phyloP scores from a whole-genome alignment of 164 flowering plant species.

The Kalanchoe fedtschenkoi region DNA sequence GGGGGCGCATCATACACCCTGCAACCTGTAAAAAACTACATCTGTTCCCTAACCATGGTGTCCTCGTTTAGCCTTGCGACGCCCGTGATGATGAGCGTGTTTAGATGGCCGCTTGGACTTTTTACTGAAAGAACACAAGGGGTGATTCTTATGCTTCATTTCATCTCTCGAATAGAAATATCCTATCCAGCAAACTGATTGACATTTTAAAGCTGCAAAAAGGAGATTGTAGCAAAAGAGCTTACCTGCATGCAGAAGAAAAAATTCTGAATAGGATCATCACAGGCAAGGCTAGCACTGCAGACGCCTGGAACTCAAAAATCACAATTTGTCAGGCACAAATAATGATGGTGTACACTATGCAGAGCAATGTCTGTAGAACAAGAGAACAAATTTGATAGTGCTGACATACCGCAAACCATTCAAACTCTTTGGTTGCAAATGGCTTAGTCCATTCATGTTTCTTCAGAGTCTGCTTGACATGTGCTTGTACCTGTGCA shows the following conservation, averaged over 20 bases:
- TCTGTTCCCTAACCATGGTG: conserved; percentile 10
- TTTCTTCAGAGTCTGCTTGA: conserved; percentile 38
- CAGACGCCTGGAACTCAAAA: conserved; percentile 50
- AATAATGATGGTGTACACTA: background rate
- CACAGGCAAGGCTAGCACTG: conserved; percentile 60
- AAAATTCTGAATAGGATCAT: conserved; percentile 26
- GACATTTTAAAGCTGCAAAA: background rate
- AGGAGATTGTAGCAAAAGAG: conserved; percentile 6
- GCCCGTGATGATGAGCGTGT: conserved; percentile 30
- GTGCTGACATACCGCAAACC: conserved; percentile 55
- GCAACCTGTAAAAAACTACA: background rate
- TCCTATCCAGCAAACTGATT: background rate
- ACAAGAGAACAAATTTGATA: background rate
- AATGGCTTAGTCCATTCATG: conserved; percentile 59
- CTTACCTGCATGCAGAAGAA: conserved; percentile 48
- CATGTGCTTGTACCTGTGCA: conserved; percentile 39
- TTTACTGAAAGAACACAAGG: conserved; percentile 25
- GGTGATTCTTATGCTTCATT: no score
- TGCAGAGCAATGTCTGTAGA: background rate
- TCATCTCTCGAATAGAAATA: background rate
- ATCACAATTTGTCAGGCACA: background rate
- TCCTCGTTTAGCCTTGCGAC: conserved; percentile 42
- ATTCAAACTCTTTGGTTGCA: conserved; percentile 71
- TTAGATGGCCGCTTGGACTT: conserved; percentile 29
- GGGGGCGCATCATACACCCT: background rate